phyloP scores from a whole-genome alignment of 1,284 basidiomycete genomes.

The Tilletia indica region DNA sequence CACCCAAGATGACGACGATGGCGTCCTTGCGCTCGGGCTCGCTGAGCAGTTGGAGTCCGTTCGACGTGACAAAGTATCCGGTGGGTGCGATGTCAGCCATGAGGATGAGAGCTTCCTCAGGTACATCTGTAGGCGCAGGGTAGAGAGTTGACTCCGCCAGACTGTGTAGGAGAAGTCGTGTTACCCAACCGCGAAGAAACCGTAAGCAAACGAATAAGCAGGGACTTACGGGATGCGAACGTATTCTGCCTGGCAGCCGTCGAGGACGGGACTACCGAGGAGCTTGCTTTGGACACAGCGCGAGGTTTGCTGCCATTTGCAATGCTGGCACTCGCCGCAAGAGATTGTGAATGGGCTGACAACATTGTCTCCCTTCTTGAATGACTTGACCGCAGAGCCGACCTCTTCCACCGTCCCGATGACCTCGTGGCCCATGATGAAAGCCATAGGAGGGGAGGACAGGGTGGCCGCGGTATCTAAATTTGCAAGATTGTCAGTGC shows the following conservation, averaged over 20 bases:
- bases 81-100: slow-evolving; percentile 65
- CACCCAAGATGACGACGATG: slow-evolving; percentile 36
- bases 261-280: slow-evolving; percentile 71
- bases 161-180: too few relatives aligned
- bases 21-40: slow-evolving; percentile 43
- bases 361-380: slow-evolving; percentile 77
- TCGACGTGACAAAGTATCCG: slow-evolving; percentile 69
- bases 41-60: slow-evolving; percentile 59
- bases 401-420: slow-evolving; percentile 74
- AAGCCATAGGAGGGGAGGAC: slow-evolving; percentile 42
- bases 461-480: slow-evolving; percentile 63
- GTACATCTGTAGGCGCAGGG: slow-evolving; percentile 62
- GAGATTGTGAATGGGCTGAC: slow-evolving; percentile 80
- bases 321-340: slow-evolving; percentile 65
- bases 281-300: slow-evolving; percentile 69
- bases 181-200: too few relatives aligned
- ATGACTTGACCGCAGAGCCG: slow-evolving; percentile 66
- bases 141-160: slow-evolving; percentile 76
- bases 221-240: slow-evolving; percentile 64
- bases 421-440: slow-evolving; percentile 73
- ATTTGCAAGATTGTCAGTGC: too few relatives aligned
- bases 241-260: slow-evolving; percentile 84
- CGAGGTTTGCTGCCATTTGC: slow-evolving; percentile 72
- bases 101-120: slow-evolving; percentile 60
- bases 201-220: too few relatives aligned